Evolutionary conservation across 768 basidiomycete species (phyloP).

Genomic region (Coprinellus micaceus): DNA sequence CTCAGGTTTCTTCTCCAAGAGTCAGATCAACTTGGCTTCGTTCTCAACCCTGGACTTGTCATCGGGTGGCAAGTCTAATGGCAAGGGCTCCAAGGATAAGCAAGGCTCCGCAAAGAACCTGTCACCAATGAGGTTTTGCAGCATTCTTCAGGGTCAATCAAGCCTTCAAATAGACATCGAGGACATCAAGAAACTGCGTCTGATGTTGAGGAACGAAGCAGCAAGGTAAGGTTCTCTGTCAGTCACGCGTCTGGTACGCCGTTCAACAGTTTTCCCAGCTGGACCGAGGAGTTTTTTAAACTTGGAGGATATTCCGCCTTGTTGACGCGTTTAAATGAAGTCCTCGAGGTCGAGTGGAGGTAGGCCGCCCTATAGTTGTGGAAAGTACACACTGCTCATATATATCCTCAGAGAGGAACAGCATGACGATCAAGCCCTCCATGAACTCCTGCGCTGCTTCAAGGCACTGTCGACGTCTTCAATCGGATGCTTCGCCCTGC

Average conservation of each 20-base stretch:
- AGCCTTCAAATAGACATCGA: conserved; percentile 82
- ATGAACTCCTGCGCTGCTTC: conserved; percentile 89
- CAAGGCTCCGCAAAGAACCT: conserved; percentile 44
- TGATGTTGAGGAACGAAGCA: conserved; percentile 88
- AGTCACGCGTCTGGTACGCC: neutral
- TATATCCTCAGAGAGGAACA: conserved; percentile 77
- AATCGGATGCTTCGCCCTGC: conserved; percentile 85
- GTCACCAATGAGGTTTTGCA: conserved; percentile 64
- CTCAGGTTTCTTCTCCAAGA: conserved; percentile 45
- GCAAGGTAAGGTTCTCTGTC: conserved; percentile 79
- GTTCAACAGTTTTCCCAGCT: conserved; percentile 43
- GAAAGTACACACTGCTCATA: too few relatives aligned
- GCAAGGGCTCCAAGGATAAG: conserved; percentile 51
- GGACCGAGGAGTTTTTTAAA: conserved; percentile 84
- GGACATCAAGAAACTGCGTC: conserved; percentile 78
- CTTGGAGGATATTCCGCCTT: conserved; percentile 84
- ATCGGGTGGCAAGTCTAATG: conserved; percentile 28
- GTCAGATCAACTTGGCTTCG: conserved; percentile 38
- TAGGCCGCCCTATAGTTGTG: conserved; percentile 29
- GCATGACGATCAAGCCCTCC: conserved; percentile 91
- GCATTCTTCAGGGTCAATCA: conserved; percentile 61
- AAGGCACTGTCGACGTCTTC: conserved; percentile 90
- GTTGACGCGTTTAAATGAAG: conserved; percentile 80
- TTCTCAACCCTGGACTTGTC: conserved; percentile 42
- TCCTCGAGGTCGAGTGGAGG: conserved; percentile 97